Conservation (phyloP, 495 filamentous ascomycete species). For the Talaromyces proteolyticus region DNA sequence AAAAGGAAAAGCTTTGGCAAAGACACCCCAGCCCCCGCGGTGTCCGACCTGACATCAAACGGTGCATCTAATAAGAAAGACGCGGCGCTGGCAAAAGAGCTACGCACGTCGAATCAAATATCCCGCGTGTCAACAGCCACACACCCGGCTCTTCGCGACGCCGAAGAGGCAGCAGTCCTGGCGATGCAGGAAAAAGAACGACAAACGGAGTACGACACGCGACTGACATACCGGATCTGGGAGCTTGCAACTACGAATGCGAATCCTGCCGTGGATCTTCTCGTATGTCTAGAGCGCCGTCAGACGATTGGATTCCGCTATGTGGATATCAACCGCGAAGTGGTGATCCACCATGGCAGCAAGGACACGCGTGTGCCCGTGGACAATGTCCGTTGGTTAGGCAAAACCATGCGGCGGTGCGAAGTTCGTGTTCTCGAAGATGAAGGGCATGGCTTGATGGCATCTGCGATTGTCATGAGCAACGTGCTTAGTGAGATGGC, state of each 20-base stretch:
- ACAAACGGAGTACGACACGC: constrained; percentile 73
- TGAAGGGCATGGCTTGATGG: constrained; percentile 96
- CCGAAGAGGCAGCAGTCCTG: constrained; percentile 22
- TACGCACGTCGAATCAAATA: background rate
- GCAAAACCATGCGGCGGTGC: constrained; percentile 85
- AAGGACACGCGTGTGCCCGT: constrained; percentile 88
- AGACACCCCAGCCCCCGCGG: constrained; percentile 25
- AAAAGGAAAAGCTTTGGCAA: constrained; percentile 54
- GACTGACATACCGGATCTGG: constrained; percentile 91
- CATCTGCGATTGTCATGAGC: constrained; percentile 87
- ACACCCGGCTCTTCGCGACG: background rate
- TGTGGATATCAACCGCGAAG: constrained; percentile 83
- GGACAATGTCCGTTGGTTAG: constrained; percentile 92
- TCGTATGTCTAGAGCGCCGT: constrained; percentile 87
- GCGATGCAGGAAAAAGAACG: constrained; percentile 52
- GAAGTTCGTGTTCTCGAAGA: constrained; percentile 88
- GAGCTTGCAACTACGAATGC: constrained; percentile 86
- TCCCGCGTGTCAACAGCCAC: background rate
- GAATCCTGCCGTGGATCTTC: constrained; percentile 88
- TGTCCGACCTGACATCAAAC: constrained; percentile 8
- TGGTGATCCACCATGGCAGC: constrained; percentile 91
- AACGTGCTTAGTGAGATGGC: constrained; percentile 89
- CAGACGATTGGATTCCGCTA: constrained; percentile 95
- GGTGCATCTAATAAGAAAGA: background rate
- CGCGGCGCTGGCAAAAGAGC: background rate